Evolutionary conservation across 805 yeast genomes (phyloP).

Genomic region (Priceomyces fermenticarens): DNA sequence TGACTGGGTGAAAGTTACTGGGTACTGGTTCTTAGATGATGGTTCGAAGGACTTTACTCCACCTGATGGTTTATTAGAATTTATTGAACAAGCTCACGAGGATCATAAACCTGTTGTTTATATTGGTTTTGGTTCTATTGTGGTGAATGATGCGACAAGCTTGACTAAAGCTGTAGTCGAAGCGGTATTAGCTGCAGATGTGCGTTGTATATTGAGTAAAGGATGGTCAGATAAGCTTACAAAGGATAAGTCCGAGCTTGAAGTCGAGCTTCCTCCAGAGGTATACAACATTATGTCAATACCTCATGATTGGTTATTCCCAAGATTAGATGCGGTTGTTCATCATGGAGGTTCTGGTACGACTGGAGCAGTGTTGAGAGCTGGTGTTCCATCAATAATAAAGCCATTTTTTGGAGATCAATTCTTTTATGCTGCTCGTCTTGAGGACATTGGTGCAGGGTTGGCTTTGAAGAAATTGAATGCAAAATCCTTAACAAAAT

Average conservation of each 20-base stretch:
- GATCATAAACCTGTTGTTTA: constrained; percentile 74
- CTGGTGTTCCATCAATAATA: constrained; percentile 85
- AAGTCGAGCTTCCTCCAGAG: constrained; percentile 57
- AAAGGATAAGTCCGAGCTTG: constrained; percentile 26
- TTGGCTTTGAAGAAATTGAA: constrained; percentile 66
- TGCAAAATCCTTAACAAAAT: constrained; percentile 58
- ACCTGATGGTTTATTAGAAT: constrained; percentile 52
- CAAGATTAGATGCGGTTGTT: constrained; percentile 86
- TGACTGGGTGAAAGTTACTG: constrained; percentile 94
- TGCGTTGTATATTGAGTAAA: constrained; percentile 81
- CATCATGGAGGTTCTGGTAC: constrained; percentile 98
- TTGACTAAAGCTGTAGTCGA: constrained; percentile 75
- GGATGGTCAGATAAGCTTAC: constrained; percentile 88
- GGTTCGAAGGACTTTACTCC: constrained; percentile 55
- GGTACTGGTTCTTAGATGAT: constrained; percentile 91
- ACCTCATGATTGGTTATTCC: constrained; percentile 95
- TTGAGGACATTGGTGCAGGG: constrained; percentile 89
- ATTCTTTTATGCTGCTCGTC: constrained; percentile 82
- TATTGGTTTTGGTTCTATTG: constrained; percentile 95
- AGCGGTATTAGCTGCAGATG: constrained; percentile 78
- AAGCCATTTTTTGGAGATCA: constrained; percentile 98
- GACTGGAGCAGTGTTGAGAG: constrained; percentile 85
- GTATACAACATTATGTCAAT: constrained; percentile 68
- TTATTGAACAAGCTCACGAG: constrained; percentile 58
- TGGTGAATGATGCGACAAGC: constrained; percentile 76